phyloP scores from a whole-genome alignment of 495 filamentous ascomycete species.

The Penicillium macrosclerotiorum region DNA sequence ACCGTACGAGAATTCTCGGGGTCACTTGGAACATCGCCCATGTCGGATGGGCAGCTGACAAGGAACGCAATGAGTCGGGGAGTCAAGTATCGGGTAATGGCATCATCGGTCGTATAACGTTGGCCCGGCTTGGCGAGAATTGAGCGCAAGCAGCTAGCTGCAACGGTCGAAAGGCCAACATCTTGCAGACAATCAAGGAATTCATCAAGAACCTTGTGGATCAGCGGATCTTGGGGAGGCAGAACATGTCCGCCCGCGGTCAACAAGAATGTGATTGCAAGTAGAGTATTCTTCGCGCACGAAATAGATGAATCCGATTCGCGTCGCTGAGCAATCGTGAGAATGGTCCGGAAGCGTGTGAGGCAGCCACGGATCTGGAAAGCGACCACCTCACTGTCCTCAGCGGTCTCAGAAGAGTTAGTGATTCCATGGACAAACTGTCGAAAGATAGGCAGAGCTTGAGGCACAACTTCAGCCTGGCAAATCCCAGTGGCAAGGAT shows the following conservation, averaged over 20 bases:
- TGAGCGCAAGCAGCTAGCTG: conserved; percentile 81
- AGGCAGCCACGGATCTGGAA: conserved; percentile 70
- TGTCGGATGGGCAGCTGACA: conserved; percentile 56
- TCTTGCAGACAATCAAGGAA: conserved; percentile 82
- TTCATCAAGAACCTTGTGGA: conserved; percentile 68
- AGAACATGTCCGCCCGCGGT: conserved; percentile 74
- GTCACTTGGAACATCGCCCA: conserved; percentile 55
- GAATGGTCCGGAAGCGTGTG: conserved; percentile 73
- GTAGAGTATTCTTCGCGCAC: conserved; percentile 89
- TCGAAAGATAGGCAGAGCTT: conserved; percentile 86
- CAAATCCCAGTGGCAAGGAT: conserved; percentile 85
- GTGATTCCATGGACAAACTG: conserved; percentile 80
- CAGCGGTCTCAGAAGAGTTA: conserved; percentile 34
- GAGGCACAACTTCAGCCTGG: conserved; percentile 84
- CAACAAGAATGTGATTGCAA: conserved; percentile 84
- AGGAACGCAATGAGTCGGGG: conserved; percentile 76
- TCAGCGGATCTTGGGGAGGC: conserved; percentile 66
- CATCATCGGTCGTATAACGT: conserved; percentile 66
- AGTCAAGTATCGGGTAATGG: conserved; percentile 69
- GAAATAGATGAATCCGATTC: conserved; percentile 76
- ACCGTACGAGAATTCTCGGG: conserved; percentile 69
- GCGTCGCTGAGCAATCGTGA: conserved; percentile 78
- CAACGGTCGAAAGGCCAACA: conserved; percentile 75
- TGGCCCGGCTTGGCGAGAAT: conserved; percentile 68
- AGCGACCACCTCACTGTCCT: conserved; percentile 37